phyloP scores from a whole-genome alignment of 2,329 filamentous ascomycete genomes.

The Ciborinia camelliae region DNA sequence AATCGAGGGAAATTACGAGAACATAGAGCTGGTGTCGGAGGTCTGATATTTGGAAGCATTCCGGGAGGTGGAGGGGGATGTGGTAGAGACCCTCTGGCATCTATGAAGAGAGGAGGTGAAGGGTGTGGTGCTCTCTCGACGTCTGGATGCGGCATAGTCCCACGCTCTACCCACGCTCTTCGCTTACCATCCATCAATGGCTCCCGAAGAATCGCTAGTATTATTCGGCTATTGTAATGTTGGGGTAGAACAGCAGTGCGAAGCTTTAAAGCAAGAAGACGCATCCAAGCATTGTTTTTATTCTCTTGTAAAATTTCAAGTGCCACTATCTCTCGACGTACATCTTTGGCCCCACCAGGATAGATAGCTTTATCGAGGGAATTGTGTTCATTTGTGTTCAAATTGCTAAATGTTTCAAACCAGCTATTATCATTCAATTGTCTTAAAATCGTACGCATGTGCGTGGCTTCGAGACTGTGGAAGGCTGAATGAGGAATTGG shows the following conservation, averaged over 20 bases:
- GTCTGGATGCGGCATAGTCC: constrained; percentile 1
- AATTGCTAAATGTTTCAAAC: constrained; percentile 30
- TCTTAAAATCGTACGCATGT: constrained; percentile 32
- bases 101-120: neutral
- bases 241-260: neutral
- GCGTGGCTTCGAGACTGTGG: constrained; percentile 33
- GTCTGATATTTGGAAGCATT: neutral
- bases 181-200: constrained; percentile 27
- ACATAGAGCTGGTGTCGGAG: neutral
- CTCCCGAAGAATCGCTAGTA: constrained; percentile 33
- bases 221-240: constrained; percentile 18
- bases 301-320: constrained; percentile 30
- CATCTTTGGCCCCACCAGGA: neutral
- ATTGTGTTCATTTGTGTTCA: constrained; percentile 24
- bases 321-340: constrained; percentile 28
- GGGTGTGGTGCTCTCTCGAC: neutral
- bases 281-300: constrained; percentile 26
- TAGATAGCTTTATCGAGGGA: constrained; percentile 21
- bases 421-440: constrained; percentile 31
- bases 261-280: constrained; percentile 22
- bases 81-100: neutral
- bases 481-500: constrained; percentile 33
- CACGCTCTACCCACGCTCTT: neutral
- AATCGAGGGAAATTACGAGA: neutral
- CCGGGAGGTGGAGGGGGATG: neutral